A percentile compares a stretch with the other conserved stretches of the same genome.
Conservation (phyloP, 768 basidiomycete genomes). For the Naganishia randhawae region DNA sequence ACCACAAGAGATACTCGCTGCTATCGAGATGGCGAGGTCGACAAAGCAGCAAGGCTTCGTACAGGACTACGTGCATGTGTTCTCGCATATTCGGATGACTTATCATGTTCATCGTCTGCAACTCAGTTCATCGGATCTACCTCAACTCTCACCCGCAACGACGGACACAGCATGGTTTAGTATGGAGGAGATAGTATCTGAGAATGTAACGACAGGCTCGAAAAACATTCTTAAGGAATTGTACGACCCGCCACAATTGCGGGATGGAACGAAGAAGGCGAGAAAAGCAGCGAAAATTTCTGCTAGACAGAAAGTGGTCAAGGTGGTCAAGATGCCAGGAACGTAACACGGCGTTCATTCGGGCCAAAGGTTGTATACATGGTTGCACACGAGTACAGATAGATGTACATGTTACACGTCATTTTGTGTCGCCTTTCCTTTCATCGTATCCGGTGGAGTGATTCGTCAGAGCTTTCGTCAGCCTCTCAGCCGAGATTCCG, state of each 20-base stretch:
- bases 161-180: slow-evolving; percentile 1
- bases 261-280: slow-evolving; percentile 1
- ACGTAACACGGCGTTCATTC: not conserved
- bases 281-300: not conserved
- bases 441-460: not conserved
- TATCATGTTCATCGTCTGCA: slow-evolving; percentile 50
- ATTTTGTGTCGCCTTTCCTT: not conserved
- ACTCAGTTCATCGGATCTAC: not conserved
- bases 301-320: slow-evolving; percentile 4
- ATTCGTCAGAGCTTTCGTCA: slow-evolving; percentile 10
- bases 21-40: not conserved
- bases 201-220: slow-evolving; percentile 8
- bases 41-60: slow-evolving; percentile 26
- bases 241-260: slow-evolving; percentile 10
- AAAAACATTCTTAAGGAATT: slow-evolving; percentile 13
- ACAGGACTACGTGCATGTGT: slow-evolving; percentile 72
- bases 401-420: too few species aligned
- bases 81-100: slow-evolving; percentile 86
- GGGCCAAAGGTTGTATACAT: too few species aligned
- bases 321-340: slow-evolving; percentile 20
- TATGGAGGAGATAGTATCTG: slow-evolving; percentile 2
- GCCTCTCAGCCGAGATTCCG: not conserved
- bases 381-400: too few species aligned
- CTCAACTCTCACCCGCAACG: not conserved
- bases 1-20: not conserved